These are phyloP conservation scores for Candida sp. DNA, from an alignment of 1,139 yeast species.

Conservation along the genomic window DNA sequence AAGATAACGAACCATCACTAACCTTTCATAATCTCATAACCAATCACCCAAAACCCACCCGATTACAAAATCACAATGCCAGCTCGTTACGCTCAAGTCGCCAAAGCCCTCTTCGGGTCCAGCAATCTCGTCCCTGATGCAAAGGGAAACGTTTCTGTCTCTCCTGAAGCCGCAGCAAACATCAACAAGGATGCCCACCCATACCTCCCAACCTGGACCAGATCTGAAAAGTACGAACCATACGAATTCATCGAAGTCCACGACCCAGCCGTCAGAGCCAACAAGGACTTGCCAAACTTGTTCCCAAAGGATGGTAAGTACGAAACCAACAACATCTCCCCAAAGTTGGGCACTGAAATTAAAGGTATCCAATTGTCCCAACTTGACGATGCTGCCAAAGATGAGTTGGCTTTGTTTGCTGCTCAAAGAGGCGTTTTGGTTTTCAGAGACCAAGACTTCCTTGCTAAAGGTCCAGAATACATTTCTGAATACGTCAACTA, in stretches of 20 bases:
- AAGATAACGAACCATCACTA: not conserved
- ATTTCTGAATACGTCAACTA: conserved; percentile 60
- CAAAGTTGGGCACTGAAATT: conserved; percentile 70
- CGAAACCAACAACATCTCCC: conserved; percentile 49
- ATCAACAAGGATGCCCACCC: conserved; percentile 31
- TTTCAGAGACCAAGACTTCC: conserved; percentile 69
- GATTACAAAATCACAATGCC: conserved; percentile 13
- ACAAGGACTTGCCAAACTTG: conserved; percentile 54
- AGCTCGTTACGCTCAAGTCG: conserved; percentile 12
- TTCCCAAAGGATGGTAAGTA: conserved; percentile 40
- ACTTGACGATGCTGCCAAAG: conserved; percentile 54
- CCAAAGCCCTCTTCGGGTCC: conserved; percentile 13
- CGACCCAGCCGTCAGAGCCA: conserved; percentile 63
- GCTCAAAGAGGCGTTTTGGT: conserved; percentile 73
- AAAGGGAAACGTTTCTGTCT: conserved; percentile 27
- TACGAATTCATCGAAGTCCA: conserved; percentile 50
- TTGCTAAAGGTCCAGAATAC: conserved; percentile 57
- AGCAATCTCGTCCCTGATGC: conserved; percentile 17
- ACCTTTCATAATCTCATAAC: not conserved
- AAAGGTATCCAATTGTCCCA: conserved; percentile 61
- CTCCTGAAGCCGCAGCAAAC: conserved; percentile 15
- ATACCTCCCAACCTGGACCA: conserved; percentile 57
- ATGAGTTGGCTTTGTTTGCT: conserved; percentile 67
- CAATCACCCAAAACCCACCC: not conserved
- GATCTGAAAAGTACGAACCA: conserved; percentile 44